These are phyloP conservation scores for Zea luxurians DNA, from an alignment of 176 grass and related monocot species.

Conservation along the genomic window DNA sequence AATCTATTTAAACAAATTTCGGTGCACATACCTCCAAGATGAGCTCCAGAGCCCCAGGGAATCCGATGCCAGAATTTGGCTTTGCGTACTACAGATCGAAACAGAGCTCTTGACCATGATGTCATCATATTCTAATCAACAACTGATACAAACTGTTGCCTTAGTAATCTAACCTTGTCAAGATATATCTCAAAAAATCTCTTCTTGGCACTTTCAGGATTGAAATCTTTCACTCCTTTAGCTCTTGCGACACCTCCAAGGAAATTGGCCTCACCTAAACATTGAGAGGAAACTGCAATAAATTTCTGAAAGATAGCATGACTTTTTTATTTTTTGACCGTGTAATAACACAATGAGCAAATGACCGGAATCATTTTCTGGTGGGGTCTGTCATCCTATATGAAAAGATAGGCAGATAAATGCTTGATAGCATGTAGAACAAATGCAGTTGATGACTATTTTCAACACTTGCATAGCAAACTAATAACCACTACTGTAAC, in stretches of 20 bases:
- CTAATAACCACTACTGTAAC: background rate
- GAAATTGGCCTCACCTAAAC: conserved; percentile 90
- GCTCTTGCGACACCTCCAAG: conserved; percentile 84
- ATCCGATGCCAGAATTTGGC: conserved; percentile 86
- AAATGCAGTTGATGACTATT: background rate
- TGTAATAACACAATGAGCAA: background rate
- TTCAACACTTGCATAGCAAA: conserved; percentile 1
- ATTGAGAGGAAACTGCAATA: conserved; percentile 9
- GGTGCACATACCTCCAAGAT: conserved; percentile 70
- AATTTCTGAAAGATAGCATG: conserved; percentile 16
- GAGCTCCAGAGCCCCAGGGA: conserved; percentile 87
- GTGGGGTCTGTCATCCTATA: background rate
- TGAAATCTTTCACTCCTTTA: conserved; percentile 83
- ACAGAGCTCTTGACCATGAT: conserved; percentile 37
- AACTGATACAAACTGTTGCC: conserved; percentile 7
- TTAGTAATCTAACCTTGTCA: conserved; percentile 59
- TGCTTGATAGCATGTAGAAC: background rate
- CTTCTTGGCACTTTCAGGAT: conserved; percentile 73
- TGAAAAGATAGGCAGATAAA: background rate
- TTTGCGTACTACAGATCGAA: conserved; percentile 75
- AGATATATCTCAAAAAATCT: conserved; percentile 92
- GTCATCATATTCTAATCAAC: conserved; percentile 12
- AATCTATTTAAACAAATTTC: conserved; percentile 21
- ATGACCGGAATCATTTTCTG: background rate
- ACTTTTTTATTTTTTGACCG: background rate